These are phyloP conservation scores for Globisporangium rhizosaccharum DNA, from an alignment of 352 stramenopile genomes.

Conservation along the genomic window DNA sequence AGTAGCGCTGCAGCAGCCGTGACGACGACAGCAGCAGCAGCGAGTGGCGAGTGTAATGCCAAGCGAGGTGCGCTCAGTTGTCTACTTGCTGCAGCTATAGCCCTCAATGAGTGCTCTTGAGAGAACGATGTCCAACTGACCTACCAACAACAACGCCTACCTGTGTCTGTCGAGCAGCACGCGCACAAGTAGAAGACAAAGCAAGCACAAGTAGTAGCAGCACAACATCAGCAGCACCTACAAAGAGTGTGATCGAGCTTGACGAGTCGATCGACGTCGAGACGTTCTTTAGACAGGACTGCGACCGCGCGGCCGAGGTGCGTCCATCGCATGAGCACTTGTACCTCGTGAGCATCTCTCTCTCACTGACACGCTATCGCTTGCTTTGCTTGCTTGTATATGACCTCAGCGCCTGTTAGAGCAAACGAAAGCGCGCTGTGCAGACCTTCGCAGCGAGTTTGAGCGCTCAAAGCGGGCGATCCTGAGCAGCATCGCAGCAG, in stretches of 20 bases:
- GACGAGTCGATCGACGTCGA: slow-evolving; percentile 20
- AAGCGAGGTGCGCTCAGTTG: neutral
- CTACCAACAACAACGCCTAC: neutral
- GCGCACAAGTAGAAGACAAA: neutral
- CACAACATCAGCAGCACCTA: neutral
- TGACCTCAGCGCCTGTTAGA: slow-evolving; percentile 43
- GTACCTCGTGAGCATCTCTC: neutral
- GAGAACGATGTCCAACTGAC: too few species aligned
- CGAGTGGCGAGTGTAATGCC: too few species aligned
- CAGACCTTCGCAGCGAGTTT: slow-evolving; percentile 46
- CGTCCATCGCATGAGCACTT: neutral
- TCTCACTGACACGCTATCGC: neutral
- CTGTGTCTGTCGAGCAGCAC: neutral
- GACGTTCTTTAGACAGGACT: slow-evolving; percentile 15
- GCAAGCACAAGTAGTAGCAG: neutral
- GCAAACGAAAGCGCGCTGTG: slow-evolving; percentile 39
- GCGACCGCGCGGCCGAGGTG: slow-evolving; percentile 17
- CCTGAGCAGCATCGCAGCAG: slow-evolving; percentile 42
- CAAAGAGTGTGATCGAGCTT: slow-evolving; percentile 9
- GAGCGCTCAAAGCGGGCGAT: slow-evolving; percentile 49
- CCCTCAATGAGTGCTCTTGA: too few species aligned
- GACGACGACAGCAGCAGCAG: slow-evolving; percentile 1
- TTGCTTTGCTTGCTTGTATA: neutral
- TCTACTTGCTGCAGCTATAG: too few species aligned
- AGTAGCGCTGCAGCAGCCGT: neutral